Percentiles rank a stretch among this genome's conserved stretches.
Evolutionary conservation across 108 stramenopile genomes (phyloP).

Genomic region (Discostella stelligeroides): DNA sequence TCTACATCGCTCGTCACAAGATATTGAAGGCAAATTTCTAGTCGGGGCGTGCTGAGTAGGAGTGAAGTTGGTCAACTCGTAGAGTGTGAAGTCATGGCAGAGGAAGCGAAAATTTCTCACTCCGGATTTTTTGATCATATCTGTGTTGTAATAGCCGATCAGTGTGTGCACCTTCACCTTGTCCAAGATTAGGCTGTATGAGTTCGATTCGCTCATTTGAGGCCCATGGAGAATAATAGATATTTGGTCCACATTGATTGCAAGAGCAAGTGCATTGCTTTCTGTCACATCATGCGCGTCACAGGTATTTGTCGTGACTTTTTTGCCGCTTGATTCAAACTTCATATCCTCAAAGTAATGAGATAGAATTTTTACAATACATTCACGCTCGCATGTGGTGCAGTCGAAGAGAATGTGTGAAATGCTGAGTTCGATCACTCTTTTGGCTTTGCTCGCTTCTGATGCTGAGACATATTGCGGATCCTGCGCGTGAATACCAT

Average conservation of each 20-base stretch:
- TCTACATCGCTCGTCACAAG: constrained; percentile 34
- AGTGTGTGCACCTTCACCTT: constrained; percentile 35
- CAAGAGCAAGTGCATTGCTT: constrained; percentile 15
- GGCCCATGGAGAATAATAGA: constrained; percentile 36
- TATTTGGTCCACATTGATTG: constrained; percentile 49
- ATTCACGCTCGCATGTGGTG: constrained; percentile 52
- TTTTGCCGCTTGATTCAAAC: not conserved
- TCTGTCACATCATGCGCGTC: not conserved
- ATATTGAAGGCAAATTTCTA: not conserved
- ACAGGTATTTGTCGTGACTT: not conserved
- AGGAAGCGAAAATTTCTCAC: constrained; percentile 45
- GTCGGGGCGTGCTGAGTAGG: not conserved
- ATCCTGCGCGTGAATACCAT: constrained; percentile 49
- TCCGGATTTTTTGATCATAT: too few relatives aligned
- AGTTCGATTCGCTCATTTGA: constrained; percentile 12
- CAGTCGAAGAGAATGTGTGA: constrained; percentile 63
- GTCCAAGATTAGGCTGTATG: constrained; percentile 41
- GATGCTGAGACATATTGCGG: constrained; percentile 66
- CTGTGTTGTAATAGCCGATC: constrained; percentile 2
- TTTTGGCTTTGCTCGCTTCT: constrained; percentile 57
- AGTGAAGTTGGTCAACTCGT: constrained; percentile 25
- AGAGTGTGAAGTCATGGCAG: constrained; percentile 49
- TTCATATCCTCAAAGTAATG: constrained; percentile 2
- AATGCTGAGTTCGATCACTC: constrained; percentile 45
- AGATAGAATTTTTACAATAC: constrained; percentile 25